Conservation (phyloP, 2,329 filamentous ascomycete genomes). For the Exophiala mesophila region DNA sequence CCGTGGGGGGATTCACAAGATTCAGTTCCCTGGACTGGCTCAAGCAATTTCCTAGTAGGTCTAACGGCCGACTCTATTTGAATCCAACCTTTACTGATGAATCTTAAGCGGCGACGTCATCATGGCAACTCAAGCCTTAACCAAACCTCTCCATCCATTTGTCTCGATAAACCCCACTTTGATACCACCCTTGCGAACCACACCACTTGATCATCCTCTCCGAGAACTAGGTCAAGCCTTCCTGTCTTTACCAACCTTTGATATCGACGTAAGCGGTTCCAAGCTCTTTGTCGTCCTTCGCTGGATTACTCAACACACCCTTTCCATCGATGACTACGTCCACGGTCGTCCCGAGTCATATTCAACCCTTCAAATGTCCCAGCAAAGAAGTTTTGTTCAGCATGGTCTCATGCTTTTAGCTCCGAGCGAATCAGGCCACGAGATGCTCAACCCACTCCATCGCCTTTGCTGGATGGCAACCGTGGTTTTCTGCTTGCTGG, state of each 20-base stretch:
- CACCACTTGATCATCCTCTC: conserved; percentile 28
- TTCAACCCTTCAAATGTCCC: conserved; percentile 29
- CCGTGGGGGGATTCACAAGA: conserved; percentile 34
- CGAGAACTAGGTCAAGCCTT: conserved; percentile 26
- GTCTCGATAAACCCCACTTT: conserved; percentile 24
- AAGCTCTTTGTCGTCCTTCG: conserved; percentile 32
- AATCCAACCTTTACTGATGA: too few species aligned
- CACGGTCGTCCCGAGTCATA: conserved; percentile 13
- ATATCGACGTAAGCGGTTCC: conserved; percentile 12
- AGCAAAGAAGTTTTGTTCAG: conserved; percentile 39
- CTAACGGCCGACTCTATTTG: not conserved
- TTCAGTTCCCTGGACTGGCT: conserved; percentile 35
- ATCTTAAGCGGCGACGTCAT: conserved; percentile 24
- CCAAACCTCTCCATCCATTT: conserved; percentile 26
- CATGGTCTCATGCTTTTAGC: conserved; percentile 33
- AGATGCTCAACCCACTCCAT: conserved; percentile 28
- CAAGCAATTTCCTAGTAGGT: conserved; percentile 32
- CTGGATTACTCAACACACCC: conserved; percentile 31
- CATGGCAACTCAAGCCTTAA: conserved; percentile 26
- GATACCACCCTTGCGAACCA: conserved; percentile 16
- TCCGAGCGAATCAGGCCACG: conserved; percentile 24
- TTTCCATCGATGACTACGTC: conserved; percentile 28
- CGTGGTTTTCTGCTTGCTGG: conserved; percentile 35
- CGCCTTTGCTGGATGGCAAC: conserved; percentile 35
- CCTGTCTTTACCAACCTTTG: conserved; percentile 14